Percentiles rank a stretch among this genome's conserved stretches.
phyloP scores from a whole-genome alignment of 2,329 filamentous ascomycete genomes.

The Pseudocercospora cruenta region DNA sequence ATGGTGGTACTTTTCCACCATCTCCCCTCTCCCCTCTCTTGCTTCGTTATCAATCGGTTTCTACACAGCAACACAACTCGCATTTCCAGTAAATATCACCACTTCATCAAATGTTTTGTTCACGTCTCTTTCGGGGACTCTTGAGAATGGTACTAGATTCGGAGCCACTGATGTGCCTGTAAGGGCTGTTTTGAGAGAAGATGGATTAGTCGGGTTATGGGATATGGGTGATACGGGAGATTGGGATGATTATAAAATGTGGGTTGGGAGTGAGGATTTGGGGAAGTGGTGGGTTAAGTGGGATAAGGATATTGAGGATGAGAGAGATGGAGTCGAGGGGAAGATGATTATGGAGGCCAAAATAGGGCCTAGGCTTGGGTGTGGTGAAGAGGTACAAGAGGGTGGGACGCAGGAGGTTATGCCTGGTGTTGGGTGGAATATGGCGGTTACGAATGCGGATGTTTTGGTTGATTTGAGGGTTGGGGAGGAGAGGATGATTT shows the following conservation, averaged over 20 bases:
- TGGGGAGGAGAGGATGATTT: not conserved
- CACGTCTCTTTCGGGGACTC: not conserved
- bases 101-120: not conserved
- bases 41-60: not conserved
- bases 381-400: too few species aligned
- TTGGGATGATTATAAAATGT: constrained; percentile 2
- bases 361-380: too few species aligned
- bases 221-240: not conserved
- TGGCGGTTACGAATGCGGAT: not conserved
- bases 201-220: not conserved
- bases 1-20: not conserved
- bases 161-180: not conserved
- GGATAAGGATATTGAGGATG: not conserved
- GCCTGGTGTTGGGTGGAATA: constrained; percentile 2
- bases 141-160: not conserved
- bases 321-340: not conserved
- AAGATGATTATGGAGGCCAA: too few species aligned
- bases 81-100: not conserved
- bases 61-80: not conserved
- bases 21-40: not conserved
- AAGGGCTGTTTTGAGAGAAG: not conserved
- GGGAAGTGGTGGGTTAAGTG: not conserved
- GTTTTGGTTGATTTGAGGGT: not conserved
- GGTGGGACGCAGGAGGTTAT: not conserved
- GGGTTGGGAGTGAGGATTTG: not conserved